These are phyloP conservation scores for Clitoria ternatea DNA, from an alignment of 306 rosid species.

Conservation along the genomic window DNA sequence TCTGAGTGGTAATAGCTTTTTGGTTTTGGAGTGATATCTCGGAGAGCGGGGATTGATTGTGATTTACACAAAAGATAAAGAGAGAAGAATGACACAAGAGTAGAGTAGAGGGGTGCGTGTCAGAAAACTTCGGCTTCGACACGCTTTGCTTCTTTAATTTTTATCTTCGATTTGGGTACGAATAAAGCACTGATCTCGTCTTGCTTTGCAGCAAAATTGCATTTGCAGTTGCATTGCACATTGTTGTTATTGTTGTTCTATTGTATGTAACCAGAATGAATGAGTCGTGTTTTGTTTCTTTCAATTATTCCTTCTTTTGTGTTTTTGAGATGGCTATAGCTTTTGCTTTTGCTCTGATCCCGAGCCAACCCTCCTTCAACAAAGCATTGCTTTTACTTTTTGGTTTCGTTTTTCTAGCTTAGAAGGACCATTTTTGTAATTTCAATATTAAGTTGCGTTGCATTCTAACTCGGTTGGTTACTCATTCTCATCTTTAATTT, in stretches of 20 bases:
- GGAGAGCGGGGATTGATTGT: conserved; percentile 34
- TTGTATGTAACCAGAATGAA: neutral
- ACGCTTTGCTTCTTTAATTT: conserved; percentile 25
- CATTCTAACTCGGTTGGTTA: conserved; percentile 16
- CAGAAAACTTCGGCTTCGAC: conserved; percentile 44
- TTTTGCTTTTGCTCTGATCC: neutral
- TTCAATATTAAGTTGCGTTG: neutral
- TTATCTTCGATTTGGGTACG: conserved; percentile 23
- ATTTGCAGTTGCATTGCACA: neutral
- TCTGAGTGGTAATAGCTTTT: conserved; percentile 8
- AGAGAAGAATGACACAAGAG: neutral
- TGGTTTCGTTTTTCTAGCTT: neutral
- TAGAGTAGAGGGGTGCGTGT: conserved; percentile 19
- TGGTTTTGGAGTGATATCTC: conserved; percentile 20
- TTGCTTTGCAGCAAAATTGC: too few species aligned
- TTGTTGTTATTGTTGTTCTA: neutral
- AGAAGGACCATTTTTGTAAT: conserved; percentile 20
- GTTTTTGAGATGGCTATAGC: neutral
- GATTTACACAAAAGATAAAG: conserved; percentile 38
- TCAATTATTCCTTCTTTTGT: neutral
- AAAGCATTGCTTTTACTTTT: conserved; percentile 6
- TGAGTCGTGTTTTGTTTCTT: neutral
- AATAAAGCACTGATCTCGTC: conserved; percentile 38
- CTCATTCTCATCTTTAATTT: neutral
- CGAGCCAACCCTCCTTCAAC: neutral